Evolutionary conservation across 352 stramenopile genomes (phyloP), one percentile per base, ranked within the genome.

Genomic region (Vaucheria bursata): DNA sequence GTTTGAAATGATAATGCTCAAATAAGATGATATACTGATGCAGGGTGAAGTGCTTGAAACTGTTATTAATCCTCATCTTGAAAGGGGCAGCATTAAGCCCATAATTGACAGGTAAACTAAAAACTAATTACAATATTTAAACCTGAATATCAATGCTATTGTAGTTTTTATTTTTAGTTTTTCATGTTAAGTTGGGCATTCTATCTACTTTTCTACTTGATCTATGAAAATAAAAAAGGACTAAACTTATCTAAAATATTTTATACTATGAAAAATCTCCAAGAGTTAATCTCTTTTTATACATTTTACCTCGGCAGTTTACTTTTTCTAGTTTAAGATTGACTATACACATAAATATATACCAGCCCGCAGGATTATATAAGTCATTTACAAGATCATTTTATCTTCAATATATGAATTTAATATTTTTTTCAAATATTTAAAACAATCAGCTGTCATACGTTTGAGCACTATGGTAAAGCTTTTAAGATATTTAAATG

Each of bases 71-170:
- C 65, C 65, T 25, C 31, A 35, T 35, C 12, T 72, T 7, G 65
- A 72, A 40, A 35, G 25, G 2, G 65, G 65, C 65, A 72, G 29
- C 31, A 72, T 72, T 40, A 35, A 6, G 2, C 6, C 32, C 6
- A 3, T 72, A 29, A 72, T 72, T 38, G 65, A 72, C 65, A 72
- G 65, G 65, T 72, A 34, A 69, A 38, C 5, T 29, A 69, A 18
- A 12, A 50, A 5, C 12, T 50, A 12, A 50, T 50, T 12, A 12
- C 5, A 50, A 50, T 50, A 12, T 12, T 50, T 50, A 5, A 50
- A 50, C 12, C 39, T 12, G 39, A 12, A 50, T 50, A 5, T 12
- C 39, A 12, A n/a, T n/a, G n/a, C n/a, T n/a, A n/a, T n/a, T n/a
- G n/a, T n/a, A n/a, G n/a, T 50, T 12, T 50, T 5, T 50, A 50